A percentile compares a stretch with the other conserved stretches of the same genome.
Conservation (phyloP, 1,284 basidiomycete species). For the Inonotus hispidus region DNA sequence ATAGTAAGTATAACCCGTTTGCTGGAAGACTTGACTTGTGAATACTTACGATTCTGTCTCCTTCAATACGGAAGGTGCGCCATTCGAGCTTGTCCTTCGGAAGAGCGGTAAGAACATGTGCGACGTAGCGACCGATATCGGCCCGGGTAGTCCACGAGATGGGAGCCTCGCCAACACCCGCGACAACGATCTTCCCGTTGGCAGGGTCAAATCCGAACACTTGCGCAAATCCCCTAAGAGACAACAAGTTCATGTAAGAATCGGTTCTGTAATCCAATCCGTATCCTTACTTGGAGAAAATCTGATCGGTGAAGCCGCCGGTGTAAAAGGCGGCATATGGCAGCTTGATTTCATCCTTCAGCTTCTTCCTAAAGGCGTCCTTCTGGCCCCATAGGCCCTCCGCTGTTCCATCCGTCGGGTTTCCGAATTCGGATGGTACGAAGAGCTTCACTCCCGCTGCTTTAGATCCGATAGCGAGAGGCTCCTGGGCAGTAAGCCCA, state of each 20-base stretch:
- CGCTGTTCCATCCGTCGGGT: conserved; percentile 21
- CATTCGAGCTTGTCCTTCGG: conserved; percentile 27
- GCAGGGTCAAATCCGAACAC: conserved; percentile 21
- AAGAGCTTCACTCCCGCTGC: conserved; percentile 34
- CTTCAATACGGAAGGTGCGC: conserved; percentile 33
- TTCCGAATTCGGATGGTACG: conserved; percentile 36
- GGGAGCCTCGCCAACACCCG: conserved; percentile 29
- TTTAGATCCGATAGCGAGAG: conserved; percentile 34
- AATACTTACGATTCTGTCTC: conserved; percentile 26
- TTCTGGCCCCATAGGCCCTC: conserved; percentile 14
- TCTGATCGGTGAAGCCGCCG: conserved; percentile 22
- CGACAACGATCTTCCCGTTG: conserved; percentile 29
- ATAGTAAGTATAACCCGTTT: no score
- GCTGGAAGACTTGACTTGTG: no score
- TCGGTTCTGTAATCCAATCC: neutral
- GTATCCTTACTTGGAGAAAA: conserved; percentile 5
- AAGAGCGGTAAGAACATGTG: conserved; percentile 31
- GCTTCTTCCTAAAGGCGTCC: conserved; percentile 21
- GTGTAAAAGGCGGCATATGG: conserved; percentile 32
- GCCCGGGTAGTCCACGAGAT: conserved; percentile 30
- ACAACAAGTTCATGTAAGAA: no score
- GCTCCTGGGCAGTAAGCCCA: conserved; percentile 26
- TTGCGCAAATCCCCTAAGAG: conserved; percentile 13
- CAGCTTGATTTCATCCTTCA: conserved; percentile 29
- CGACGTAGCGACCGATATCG: conserved; percentile 34